These are phyloP conservation scores for Kalmusia sp. DNA, from an alignment of 2,329 filamentous ascomycete genomes.

Conservation along the genomic window DNA sequence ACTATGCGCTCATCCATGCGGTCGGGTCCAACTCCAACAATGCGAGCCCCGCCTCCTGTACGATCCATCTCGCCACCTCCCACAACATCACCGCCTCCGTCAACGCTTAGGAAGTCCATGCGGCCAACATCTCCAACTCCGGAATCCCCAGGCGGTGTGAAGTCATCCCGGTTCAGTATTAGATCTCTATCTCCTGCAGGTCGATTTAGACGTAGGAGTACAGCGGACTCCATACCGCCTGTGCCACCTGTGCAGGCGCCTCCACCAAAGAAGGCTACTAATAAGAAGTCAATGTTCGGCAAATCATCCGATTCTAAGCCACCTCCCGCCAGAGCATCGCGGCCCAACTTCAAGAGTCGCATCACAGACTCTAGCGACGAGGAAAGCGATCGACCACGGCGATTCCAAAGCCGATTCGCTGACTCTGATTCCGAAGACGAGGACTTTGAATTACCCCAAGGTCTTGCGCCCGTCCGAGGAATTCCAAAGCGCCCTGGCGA, in stretches of 20 bases:
- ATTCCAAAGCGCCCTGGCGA: slow-evolving; percentile 63
- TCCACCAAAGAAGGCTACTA: slow-evolving; percentile 20
- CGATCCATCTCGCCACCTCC: slow-evolving; percentile 51
- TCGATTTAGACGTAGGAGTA: slow-evolving; percentile 54
- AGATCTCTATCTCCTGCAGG: slow-evolving; percentile 73
- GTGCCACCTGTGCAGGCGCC: slow-evolving; percentile 17
- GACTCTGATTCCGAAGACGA: slow-evolving; percentile 61
- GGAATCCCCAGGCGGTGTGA: slow-evolving; percentile 35
- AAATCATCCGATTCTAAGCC: slow-evolving; percentile 32
- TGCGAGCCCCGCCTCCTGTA: slow-evolving; percentile 48
- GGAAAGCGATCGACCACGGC: slow-evolving; percentile 42
- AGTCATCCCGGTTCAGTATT: slow-evolving; percentile 68
- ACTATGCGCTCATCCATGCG: slow-evolving; percentile 80
- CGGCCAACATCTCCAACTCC: slow-evolving; percentile 37
- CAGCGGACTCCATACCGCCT: slow-evolving; percentile 20
- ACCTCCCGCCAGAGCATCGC: slow-evolving; percentile 21
- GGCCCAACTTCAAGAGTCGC: slow-evolving; percentile 51
- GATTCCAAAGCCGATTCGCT: slow-evolving; percentile 56
- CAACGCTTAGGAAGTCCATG: slow-evolving; percentile 40
- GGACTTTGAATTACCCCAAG: slow-evolving; percentile 48
- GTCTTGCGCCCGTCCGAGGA: slow-evolving; percentile 63
- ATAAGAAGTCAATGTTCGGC: slow-evolving; percentile 24
- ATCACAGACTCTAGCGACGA: slow-evolving; percentile 76
- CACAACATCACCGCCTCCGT: slow-evolving; percentile 29
- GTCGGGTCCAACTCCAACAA: slow-evolving; percentile 35